Evolutionary conservation across 345 rosid species (phyloP), one percentile per base, ranked within the genome.

Genomic region (Camelina sativa): DNA sequence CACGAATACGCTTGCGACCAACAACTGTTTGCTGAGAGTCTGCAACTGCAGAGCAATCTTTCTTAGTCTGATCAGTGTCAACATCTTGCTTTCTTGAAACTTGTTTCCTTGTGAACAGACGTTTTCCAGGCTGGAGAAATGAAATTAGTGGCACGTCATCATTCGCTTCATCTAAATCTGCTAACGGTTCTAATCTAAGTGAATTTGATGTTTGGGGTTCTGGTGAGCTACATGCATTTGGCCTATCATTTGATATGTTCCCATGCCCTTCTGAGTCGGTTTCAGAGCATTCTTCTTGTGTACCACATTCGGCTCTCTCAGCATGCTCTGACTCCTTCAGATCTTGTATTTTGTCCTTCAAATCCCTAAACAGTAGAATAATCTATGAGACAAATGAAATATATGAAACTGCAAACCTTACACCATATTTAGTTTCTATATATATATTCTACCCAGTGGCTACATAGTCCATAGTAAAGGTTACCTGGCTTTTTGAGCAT

Each of bases 401-500:
- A 58, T 5, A n/a, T 50, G 23, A 65, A 57, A 63, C 47, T 51
- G 48, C 54, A 64, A 57, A 43, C 72, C 50, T 28, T 32, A 19
- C 20, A 48, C 48, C 41, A 65, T 47, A 25, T 43, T 25, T 62
- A 10, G 50, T 62, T 37, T 54, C 35, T 16, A 70, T 63, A 43
- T 15, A 43, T 15, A 47, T 17, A 12, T 13, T 50, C 53, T 15
- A 22, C 23, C 46, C 48, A 65, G 16, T 7, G 20, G 65, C 60
- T 55, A 62, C 40, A 47, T 63, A 37, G 58, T 55, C 44, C 40
- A 56, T 63, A 37, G 64, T 51, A 67, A 32, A 51, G 56, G 57
- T 80, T 83, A 92, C 99, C 97, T 95, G 77, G 96, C 86, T 85
- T 89, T 81, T 60, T 87, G 86, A 77, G 80, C 76, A 79, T 95